Base-by-base conservation (phyloP, 176 grass and related monocot species). In the Pontederia crassipes region DNA sequence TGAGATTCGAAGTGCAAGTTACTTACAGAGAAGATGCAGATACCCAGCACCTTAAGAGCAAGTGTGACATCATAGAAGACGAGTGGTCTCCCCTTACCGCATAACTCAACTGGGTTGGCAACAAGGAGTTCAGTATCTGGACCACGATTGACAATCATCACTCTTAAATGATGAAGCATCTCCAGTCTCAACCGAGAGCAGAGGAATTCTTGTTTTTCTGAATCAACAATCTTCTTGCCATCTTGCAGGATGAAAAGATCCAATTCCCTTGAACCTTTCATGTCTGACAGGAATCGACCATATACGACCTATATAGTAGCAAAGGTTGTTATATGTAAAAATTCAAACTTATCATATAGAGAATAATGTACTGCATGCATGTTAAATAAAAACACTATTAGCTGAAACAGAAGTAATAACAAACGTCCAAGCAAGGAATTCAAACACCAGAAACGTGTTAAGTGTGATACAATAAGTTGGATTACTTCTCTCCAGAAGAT, bases 1-100 rank as follows among this genome's bases (percentile, higher is more conserved):
- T 0, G 6, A 40, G 6, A 40, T 40, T 40, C 4, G 6, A 40
- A 50, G 24, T 46, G 8, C 15, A 29, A 32, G 11, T 20, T 55
- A 17, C 86, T 90, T 76, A 97, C 93, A 8, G 84, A 97, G 79
- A 97, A 97, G 67, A 97, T 97, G 87, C 84, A 97, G 66, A 97
- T 72, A 8, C 87, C 87, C 27, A 97, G 84, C 0, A 76, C 68
- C 72, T 97, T 92, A 57, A 97, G 70, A 53, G 87, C 84, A 55
- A 88, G 61, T 26, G 93, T 97, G 51, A 83, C 81, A 77, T 97
- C 78, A 45, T 97, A 97, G 67, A 97, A 97, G 13, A 97, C 87
- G n/a, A 48, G 81, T 28, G 93, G 93, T 1, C 87, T 73, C 12
- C 93, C 93, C 65, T 85, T 91, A 45, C 84, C 81, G 0, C 66